Conservation (phyloP, 1,139 yeast genomes). For the Meyerozyma guilliermondii region DNA sequence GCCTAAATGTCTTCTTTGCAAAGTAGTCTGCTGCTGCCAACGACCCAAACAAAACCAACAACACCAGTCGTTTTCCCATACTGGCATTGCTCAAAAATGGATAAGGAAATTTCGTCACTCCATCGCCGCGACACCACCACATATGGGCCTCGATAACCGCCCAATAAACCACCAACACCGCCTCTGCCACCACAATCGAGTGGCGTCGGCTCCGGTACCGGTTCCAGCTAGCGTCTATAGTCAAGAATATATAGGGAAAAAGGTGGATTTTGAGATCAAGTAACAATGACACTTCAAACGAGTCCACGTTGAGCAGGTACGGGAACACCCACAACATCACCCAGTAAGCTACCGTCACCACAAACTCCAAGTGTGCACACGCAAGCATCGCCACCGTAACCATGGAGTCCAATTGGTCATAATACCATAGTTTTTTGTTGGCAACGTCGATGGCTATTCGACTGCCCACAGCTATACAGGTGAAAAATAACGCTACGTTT, state of each 20-base stretch:
- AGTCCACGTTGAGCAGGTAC: conserved; percentile 14
- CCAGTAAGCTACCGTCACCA: conserved; percentile 22
- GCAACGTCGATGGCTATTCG: conserved; percentile 3
- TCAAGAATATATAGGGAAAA: conserved; percentile 14
- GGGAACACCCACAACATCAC: conserved; percentile 15
- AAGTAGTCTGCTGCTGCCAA: background rate
- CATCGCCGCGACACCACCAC: background rate
- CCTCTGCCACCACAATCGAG: background rate
- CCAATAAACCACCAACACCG: background rate
- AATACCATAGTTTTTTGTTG: conserved; percentile 2
- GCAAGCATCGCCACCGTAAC: background rate
- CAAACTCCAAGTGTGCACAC: conserved; percentile 16
- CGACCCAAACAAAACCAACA: background rate
- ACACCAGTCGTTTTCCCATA: background rate
- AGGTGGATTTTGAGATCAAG: conserved; percentile 21
- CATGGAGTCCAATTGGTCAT: conserved; percentile 7
- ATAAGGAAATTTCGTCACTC: conserved; percentile 3
- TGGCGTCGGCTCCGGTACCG: background rate
- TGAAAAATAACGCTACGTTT: conserved; percentile 13
- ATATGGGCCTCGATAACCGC: background rate
- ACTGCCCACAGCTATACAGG: conserved; percentile 9
- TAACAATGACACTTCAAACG: conserved; percentile 12
- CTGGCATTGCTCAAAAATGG: conserved; percentile 1
- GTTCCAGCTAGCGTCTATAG: background rate
- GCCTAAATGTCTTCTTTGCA: background rate